Evolutionary conservation across 1,284 basidiomycete species (phyloP), one percentile per base, ranked within the genome.

Genomic region (Naganishia liquefaciens): DNA sequence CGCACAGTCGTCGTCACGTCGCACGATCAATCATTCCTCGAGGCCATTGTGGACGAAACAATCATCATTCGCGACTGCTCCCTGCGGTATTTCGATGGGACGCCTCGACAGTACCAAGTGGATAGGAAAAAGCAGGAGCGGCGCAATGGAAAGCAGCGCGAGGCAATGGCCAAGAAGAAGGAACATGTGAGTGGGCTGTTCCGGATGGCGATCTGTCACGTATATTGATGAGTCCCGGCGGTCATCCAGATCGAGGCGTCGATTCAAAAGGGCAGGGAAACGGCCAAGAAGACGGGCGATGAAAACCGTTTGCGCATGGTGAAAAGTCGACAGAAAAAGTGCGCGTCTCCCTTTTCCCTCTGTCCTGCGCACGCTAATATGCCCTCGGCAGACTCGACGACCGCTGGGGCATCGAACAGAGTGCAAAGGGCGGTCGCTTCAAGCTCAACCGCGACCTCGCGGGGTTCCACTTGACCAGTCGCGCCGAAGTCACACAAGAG

Each of bases 1-100:
- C 80, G 82, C 3, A 86, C 87, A 0, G 77, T 89, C 11, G 81
- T 90, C 30, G 78, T 81, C 62, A 79, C 87, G 27, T 86, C 87
- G 0, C 89, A 90, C 74, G 88, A 90, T 72, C 85, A 85, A 53
- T 84, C 84, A 33, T 90, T 91, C 71, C 78, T 88, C 23, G 84
- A 88, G 70, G 78, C 80, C 25, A 81, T 88, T 49, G 83, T 84
- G 0, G 83, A 88, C n/a, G 86, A 89, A 71, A 84, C 85, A 0
- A 84, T 90, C 63, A 81, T 86, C 21, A 81, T 90, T 43, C 83
- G 86, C 25, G 80, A 86, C 63, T 79, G 82, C 62, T 80, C 76
- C 19, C 80, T 91, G 2, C 74, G 79, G 13, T 86, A 88, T 69
- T 87, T 86, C 73, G 81, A 83, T 50, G 87, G 88, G 3, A 80